A percentile compares a stretch with the other conserved stretches of the same genome.
phyloP scores from a whole-genome alignment of 305 asterid genomes.

The Solanum aculeatissimum region DNA sequence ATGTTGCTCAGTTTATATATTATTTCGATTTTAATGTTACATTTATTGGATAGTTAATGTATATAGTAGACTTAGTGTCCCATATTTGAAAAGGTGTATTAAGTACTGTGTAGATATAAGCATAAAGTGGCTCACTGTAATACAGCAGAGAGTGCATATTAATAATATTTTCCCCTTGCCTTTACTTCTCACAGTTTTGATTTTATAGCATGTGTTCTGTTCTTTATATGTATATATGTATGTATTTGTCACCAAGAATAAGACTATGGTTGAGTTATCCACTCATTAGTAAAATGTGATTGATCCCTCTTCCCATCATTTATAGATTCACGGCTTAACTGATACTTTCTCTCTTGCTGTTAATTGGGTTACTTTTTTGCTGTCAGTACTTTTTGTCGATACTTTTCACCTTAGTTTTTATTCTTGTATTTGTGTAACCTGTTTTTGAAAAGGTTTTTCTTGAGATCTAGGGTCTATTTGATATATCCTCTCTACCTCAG shows the following conservation, averaged over 20 bases:
- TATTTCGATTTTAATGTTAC: not conserved
- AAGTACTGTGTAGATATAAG: not conserved
- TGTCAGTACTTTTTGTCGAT: not conserved
- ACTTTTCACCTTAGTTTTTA: not conserved
- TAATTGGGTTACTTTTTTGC: not conserved
- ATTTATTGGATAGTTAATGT: not conserved
- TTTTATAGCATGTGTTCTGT: not conserved
- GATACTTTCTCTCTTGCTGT: not conserved
- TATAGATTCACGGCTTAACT: not conserved
- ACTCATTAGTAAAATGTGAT: not conserved
- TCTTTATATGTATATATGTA: not conserved
- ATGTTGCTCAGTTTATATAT: not conserved
- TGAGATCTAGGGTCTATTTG: not conserved
- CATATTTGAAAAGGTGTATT: not conserved
- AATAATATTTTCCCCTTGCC: not conserved
- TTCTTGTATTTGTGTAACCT: not conserved
- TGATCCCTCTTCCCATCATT: not conserved
- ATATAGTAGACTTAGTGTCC: not conserved
- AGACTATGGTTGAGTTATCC: not conserved
- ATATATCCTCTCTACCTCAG: not conserved
- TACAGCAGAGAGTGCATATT: not conserved
- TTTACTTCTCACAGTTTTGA: not conserved
- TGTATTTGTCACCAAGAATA: not conserved
- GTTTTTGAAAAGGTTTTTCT: not conserved
- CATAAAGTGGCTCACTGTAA: not conserved